Conservation (phyloP, 441 rosid genomes). For the Metrosideros polymorpha region DNA sequence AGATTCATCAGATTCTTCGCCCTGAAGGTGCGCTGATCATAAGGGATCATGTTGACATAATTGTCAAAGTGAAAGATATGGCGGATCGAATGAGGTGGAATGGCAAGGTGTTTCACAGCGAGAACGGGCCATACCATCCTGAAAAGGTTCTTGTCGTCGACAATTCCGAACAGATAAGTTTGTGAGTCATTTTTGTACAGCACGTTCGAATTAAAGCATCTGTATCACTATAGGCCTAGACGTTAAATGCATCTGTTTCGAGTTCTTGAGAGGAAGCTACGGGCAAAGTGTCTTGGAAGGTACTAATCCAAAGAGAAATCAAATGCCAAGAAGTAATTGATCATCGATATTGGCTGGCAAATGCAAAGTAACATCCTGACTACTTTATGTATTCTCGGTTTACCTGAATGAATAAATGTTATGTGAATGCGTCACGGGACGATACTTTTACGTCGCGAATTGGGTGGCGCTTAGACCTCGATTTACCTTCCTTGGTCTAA, state of each 20-base stretch:
- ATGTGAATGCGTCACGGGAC: background rate
- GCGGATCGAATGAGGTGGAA: conserved; percentile 40
- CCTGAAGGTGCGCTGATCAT: conserved; percentile 45
- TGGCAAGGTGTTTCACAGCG: conserved; percentile 21
- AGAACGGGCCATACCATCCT: conserved; percentile 27
- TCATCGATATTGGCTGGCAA: background rate
- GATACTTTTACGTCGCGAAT: background rate
- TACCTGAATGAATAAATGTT: background rate
- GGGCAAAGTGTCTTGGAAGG: background rate
- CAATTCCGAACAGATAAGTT: conserved; percentile 14
- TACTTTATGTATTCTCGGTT: background rate
- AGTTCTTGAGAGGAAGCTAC: background rate
- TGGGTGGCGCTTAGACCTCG: background rate
- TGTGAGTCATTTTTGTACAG: background rate
- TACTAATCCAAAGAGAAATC: background rate
- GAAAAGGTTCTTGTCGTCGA: conserved; percentile 30
- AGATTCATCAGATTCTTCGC: conserved; percentile 46
- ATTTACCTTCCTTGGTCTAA: background rate
- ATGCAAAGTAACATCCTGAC: background rate
- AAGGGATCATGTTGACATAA: conserved; percentile 35
- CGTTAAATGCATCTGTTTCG: background rate
- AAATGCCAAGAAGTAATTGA: background rate
- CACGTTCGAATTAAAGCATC: background rate
- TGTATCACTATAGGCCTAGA: background rate
- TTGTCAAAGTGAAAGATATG: conserved; percentile 29